These are phyloP conservation scores for Talaromyces ruber DNA, from an alignment of 495 filamentous ascomycete genomes.

Conservation along the genomic window DNA sequence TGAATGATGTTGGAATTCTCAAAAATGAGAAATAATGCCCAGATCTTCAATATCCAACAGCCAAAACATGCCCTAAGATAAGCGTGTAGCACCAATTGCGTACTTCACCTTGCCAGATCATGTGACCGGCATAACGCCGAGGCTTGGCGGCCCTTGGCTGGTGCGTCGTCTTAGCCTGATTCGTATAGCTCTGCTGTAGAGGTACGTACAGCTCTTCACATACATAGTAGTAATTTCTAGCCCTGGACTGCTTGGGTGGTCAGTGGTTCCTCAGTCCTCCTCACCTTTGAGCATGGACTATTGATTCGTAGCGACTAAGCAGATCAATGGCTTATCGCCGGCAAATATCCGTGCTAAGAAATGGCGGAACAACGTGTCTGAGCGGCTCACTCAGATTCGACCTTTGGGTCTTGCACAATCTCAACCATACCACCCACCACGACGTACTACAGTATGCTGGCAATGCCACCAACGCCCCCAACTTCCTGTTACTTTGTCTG, in stretches of 20 bases:
- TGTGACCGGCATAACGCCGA: not conserved
- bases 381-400: constrained; percentile 1
- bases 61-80: not conserved
- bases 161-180: not conserved
- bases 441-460: not conserved
- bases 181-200: not conserved
- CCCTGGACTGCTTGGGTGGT: not conserved
- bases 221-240: not conserved
- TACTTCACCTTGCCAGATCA: not conserved
- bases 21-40: not conserved
- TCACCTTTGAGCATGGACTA: not conserved
- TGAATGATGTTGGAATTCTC: not conserved
- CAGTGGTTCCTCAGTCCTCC: not conserved
- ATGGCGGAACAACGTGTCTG: not conserved
- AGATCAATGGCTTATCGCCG: not conserved
- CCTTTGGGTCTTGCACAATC: not conserved
- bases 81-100: not conserved
- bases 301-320: not conserved
- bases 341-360: not conserved
- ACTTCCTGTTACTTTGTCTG: not conserved
- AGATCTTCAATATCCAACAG: not conserved
- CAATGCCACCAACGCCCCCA: not conserved
- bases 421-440: not conserved
- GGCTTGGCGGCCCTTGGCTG: not conserved
- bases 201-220: not conserved